Evolutionary conservation across 2,329 filamentous ascomycete species (phyloP).

Genomic region (Hymenoscyphus infarciens): DNA sequence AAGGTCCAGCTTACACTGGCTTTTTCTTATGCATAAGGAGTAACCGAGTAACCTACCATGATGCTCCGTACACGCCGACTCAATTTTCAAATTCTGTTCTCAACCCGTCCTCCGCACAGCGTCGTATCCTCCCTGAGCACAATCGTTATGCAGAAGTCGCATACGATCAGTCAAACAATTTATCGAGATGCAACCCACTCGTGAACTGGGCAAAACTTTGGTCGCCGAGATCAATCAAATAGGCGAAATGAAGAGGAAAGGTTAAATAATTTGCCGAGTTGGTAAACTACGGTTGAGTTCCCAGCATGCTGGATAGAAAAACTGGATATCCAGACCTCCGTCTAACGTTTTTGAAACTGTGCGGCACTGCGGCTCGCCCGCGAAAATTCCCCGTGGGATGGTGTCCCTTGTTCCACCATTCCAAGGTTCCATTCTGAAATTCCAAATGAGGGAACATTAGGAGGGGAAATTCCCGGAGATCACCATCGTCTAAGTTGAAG

Average conservation of each 20-base stretch:
- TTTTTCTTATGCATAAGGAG: conserved; percentile 1
- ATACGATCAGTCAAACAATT: background rate
- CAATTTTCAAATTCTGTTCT: background rate
- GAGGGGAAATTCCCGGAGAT: background rate
- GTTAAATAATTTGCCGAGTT: conserved; percentile 4
- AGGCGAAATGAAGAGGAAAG: conserved; percentile 7
- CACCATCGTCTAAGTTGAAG: background rate
- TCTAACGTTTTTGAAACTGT: background rate
- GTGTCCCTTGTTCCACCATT: background rate
- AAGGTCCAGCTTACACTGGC: background rate
- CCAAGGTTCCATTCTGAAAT: background rate
- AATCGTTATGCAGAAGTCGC: background rate
- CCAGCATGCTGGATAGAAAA: background rate
- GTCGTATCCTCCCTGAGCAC: conserved; percentile 1
- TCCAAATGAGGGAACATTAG: background rate
- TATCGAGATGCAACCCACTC: background rate
- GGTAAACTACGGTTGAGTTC: background rate
- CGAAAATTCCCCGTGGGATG: background rate
- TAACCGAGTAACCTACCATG: background rate
- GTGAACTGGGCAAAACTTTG: background rate
- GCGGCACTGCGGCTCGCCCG: background rate
- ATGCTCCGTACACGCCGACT: background rate
- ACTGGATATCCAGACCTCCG: background rate
- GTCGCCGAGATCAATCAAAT: background rate
- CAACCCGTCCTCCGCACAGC: background rate